Conservation (phyloP, 2,329 filamentous ascomycete species). For the Ilyonectria sp. region DNA sequence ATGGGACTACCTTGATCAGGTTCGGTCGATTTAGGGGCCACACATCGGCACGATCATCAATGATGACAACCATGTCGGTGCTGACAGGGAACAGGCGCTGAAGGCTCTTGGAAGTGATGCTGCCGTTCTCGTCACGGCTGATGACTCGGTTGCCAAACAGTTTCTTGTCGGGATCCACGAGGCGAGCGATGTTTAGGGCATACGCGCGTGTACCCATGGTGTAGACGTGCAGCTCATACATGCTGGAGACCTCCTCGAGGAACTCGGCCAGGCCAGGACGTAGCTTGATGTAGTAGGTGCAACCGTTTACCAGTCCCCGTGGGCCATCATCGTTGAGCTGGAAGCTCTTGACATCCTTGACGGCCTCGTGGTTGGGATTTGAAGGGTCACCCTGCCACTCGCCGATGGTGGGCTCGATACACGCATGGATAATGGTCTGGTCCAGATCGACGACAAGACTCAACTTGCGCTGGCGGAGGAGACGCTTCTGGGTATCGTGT, state of each 20-base stretch:
- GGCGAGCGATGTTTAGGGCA: conserved; percentile 89
- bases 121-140: conserved; percentile 97
- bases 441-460: conserved; percentile 97
- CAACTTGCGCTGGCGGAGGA: conserved; percentile 86
- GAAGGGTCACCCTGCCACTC: conserved; percentile 93
- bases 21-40: conserved; percentile 94
- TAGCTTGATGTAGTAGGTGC: conserved; percentile 98
- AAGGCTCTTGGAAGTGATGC: conserved; percentile 89
- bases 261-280: conserved; percentile 89
- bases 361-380: conserved; percentile 91
- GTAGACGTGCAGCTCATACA: conserved; percentile 98
- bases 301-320: conserved; percentile 77
- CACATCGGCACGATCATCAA: conserved; percentile 96
- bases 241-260: conserved; percentile 79
- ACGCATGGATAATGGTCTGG: conserved; percentile 98
- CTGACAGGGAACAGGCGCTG: conserved; percentile 95
- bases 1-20: conserved; percentile 93
- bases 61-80: conserved; percentile 99
- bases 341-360: conserved; percentile 90
- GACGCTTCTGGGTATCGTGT: conserved; percentile 86
- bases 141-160: conserved; percentile 96
- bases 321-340: conserved; percentile 90
- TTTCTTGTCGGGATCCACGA: conserved; percentile 90
- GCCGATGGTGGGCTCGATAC: conserved; percentile 94
- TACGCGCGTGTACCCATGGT: conserved; percentile 99